Base-by-base conservation (phyloP, 2,329 filamentous ascomycete species). In the Verticillium klebahnii region DNA sequence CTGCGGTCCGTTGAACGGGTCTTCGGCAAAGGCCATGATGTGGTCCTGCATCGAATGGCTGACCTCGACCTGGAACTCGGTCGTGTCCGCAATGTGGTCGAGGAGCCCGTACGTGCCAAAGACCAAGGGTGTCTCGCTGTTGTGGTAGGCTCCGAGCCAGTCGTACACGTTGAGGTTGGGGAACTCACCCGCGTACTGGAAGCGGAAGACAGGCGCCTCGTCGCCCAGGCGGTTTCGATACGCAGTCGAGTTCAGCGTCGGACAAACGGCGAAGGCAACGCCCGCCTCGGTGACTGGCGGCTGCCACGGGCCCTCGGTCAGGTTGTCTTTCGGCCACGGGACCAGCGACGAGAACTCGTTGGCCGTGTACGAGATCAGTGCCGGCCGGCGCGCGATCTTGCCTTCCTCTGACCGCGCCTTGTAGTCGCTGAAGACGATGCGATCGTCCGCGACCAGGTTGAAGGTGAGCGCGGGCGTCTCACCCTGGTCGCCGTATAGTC, bases 121-220 rank as follows among this genome's bases (percentile, higher is more conserved):
- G 31, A 74, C 63, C 65, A 78, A 62, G 14, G 74, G 72, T 25
- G 76, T 66, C 57, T 79, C 76, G 7, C 69, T 68, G 50, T 69
- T 71, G 62, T 80, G 78, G 59, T 76, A 80, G 1, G 77, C 77
- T 6, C 77, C 77, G 55, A 79, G 69, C 75, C 77, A 80, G 2
- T 68, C 62, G 31, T 68, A 67, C 0, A 73, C 73, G 15, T 72
- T 71, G 58, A 79, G 71, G 62, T 80, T 79, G 23, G 74, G 68
- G 65, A 77, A 80, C 60, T 75, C 74, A 57, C 76, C 77, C 3
- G 71, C 70, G 63, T 77, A 78, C 56, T 72, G 68, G 65, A 77
- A 79, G 23, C 76, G 74, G 64, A 73, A 79, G 2, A 76, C 76
- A 2, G 70, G 67, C 1, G 70, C 63, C 17, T 69, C 69, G 45